These are phyloP conservation scores for Asclepias syriaca DNA, from an alignment of 257 asterid genomes.

Conservation along the genomic window DNA sequence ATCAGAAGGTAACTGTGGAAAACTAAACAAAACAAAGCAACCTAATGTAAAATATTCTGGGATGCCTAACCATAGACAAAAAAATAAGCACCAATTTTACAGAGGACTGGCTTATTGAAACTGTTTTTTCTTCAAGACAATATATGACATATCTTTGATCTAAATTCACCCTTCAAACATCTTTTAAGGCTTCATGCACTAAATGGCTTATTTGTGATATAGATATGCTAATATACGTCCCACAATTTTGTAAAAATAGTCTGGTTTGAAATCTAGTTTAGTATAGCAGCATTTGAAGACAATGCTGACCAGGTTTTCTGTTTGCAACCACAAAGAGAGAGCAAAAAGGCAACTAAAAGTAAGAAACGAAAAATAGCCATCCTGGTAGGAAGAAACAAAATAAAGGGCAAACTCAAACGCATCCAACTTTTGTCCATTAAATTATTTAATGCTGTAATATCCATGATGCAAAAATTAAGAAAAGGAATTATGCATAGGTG, in stretches of 20 bases:
- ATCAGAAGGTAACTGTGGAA: too few relatives aligned
- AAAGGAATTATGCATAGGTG: background rate
- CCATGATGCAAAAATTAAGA: background rate
- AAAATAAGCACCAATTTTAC: constrained; percentile 37
- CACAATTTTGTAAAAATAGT: background rate
- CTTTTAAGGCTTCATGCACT: constrained; percentile 97
- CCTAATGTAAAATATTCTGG: too few relatives aligned
- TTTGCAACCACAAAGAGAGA: background rate
- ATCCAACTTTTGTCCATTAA: background rate
- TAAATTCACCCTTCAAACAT: constrained; percentile 81
- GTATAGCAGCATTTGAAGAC: background rate
- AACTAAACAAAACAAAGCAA: too few relatives aligned
- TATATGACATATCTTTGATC: constrained; percentile 83
- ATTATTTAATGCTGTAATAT: background rate
- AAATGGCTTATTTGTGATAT: constrained; percentile 29
- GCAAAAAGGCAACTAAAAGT: background rate
- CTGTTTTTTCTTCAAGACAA: constrained; percentile 75
- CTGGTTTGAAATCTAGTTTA: background rate
- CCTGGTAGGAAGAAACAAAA: background rate
- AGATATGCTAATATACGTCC: constrained; percentile 4
- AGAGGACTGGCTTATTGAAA: constrained; percentile 82
- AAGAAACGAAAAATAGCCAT: background rate
- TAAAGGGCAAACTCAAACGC: background rate
- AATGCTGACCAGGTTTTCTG: background rate
- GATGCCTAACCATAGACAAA: too few relatives aligned